These are phyloP conservation scores for Akanthomyces lecanii DNA, from an alignment of 2,329 filamentous ascomycete species.

Conservation along the genomic window DNA sequence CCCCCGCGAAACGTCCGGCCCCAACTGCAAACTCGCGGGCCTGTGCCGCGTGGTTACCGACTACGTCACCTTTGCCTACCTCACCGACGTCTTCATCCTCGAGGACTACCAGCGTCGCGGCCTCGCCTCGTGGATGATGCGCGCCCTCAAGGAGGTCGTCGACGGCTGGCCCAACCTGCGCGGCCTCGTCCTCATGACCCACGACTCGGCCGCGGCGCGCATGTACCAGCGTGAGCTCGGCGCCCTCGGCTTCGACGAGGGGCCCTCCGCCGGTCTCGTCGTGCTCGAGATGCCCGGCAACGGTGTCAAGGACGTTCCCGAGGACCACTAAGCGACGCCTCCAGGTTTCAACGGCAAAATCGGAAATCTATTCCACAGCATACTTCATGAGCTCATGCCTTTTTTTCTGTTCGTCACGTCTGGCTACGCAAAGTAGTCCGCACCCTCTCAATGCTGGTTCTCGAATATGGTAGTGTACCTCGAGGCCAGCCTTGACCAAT, in stretches of 20 bases:
- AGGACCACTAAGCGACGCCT: constrained; percentile 23
- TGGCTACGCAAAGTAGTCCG: neutral
- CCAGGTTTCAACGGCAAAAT: neutral
- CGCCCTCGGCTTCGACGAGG: constrained; percentile 41
- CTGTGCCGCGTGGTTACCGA: constrained; percentile 62
- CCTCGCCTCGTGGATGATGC: constrained; percentile 61
- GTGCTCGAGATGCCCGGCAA: constrained; percentile 40
- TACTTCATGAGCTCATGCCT: neutral
- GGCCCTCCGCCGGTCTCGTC: constrained; percentile 36
- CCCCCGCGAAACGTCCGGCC: constrained; percentile 28
- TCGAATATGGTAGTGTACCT: constrained; percentile 13
- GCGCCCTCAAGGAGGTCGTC: constrained; percentile 54
- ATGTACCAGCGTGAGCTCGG: constrained; percentile 48
- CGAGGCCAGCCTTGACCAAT: neutral
- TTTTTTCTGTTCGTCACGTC: neutral
- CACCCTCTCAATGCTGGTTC: neutral
- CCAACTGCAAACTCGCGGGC: constrained; percentile 35
- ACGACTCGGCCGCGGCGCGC: constrained; percentile 34
- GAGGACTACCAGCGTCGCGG: constrained; percentile 57
- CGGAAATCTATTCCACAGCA: neutral
- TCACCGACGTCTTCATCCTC: constrained; percentile 64
- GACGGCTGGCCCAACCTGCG: constrained; percentile 56
- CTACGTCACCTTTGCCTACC: constrained; percentile 62
- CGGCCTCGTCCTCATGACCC: constrained; percentile 52
- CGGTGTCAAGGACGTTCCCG: constrained; percentile 32